phyloP scores from a whole-genome alignment of 1,284 basidiomycete species.

The Ustanciosporium gigantosporum region DNA sequence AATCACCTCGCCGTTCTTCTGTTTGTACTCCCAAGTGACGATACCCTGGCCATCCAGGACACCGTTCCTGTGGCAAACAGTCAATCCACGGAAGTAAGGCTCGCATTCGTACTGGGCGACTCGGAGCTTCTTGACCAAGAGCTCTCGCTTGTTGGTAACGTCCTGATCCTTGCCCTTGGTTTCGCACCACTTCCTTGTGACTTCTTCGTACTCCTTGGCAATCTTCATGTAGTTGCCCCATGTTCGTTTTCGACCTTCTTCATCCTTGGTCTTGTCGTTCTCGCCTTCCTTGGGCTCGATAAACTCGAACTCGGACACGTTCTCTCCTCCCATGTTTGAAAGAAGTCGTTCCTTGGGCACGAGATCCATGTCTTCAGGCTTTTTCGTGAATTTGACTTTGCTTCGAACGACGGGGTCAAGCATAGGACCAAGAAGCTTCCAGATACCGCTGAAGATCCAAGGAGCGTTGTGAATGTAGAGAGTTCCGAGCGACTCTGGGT shows the following conservation, averaged over 20 bases:
- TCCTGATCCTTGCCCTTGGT: constrained; percentile 35
- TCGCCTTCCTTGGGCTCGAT: constrained; percentile 52
- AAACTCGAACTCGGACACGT: constrained; percentile 39
- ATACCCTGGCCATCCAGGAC: constrained; percentile 58
- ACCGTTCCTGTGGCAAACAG: constrained; percentile 59
- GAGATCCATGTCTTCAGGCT: constrained; percentile 50
- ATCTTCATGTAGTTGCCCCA: constrained; percentile 52
- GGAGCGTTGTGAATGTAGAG: constrained; percentile 62
- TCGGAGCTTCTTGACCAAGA: constrained; percentile 58
- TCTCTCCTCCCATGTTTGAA: constrained; percentile 39
- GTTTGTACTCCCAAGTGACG: constrained; percentile 56
- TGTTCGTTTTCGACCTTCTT: constrained; percentile 48
- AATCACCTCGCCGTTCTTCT: constrained; percentile 47
- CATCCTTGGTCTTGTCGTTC: constrained; percentile 54
- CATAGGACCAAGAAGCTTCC: constrained; percentile 58
- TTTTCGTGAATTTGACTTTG: constrained; percentile 58
- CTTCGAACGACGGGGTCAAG: constrained; percentile 57
- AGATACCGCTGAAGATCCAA: constrained; percentile 62
- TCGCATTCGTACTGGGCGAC: constrained; percentile 60
- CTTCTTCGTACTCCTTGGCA: constrained; percentile 54
- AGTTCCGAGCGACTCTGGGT: constrained; percentile 61
- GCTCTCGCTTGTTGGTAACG: constrained; percentile 43
- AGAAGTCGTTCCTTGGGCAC: constrained; percentile 49
- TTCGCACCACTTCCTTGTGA: constrained; percentile 58
- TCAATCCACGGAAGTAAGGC: constrained; percentile 56